Percentiles rank a stretch among this genome's conserved stretches.
Evolutionary conservation across 306 rosid species (phyloP).

Genomic region (Quercus bicolor): DNA sequence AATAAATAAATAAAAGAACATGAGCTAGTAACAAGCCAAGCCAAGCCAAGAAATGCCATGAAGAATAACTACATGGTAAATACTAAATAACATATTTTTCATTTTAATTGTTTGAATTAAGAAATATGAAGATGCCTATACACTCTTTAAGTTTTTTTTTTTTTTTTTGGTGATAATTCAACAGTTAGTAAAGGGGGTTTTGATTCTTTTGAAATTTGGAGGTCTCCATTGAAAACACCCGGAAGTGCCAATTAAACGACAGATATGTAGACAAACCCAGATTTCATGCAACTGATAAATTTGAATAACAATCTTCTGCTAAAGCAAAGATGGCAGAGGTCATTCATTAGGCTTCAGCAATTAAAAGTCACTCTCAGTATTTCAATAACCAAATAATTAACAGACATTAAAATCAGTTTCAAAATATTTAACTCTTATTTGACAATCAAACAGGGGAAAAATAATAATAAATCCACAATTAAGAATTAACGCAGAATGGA

Average conservation of each 20-base stretch:
- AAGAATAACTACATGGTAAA: not conserved
- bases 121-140: not conserved
- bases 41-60: not conserved
- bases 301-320: not conserved
- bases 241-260: not conserved
- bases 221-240: too few relatives aligned
- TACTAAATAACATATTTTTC: not conserved
- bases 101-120: not conserved
- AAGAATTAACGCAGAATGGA: not conserved
- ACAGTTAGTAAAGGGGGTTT: too few relatives aligned
- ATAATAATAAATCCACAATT: not conserved
- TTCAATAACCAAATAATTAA: not conserved
- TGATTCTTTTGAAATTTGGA: too few relatives aligned
- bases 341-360: not conserved
- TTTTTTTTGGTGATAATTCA: too few relatives aligned
- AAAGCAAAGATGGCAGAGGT: constrained; percentile 8
- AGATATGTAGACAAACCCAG: not conserved
- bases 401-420: not conserved
- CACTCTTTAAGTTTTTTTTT: not conserved
- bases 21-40: not conserved
- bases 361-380: not conserved
- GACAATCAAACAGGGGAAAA: not conserved
- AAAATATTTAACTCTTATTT: not conserved
- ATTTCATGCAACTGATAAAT: not conserved
- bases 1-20: not conserved